Evolutionary conservation across 2,329 filamentous ascomycete species (phyloP), one percentile per base, ranked within the genome.

Genomic region (Aspergillus felis): DNA sequence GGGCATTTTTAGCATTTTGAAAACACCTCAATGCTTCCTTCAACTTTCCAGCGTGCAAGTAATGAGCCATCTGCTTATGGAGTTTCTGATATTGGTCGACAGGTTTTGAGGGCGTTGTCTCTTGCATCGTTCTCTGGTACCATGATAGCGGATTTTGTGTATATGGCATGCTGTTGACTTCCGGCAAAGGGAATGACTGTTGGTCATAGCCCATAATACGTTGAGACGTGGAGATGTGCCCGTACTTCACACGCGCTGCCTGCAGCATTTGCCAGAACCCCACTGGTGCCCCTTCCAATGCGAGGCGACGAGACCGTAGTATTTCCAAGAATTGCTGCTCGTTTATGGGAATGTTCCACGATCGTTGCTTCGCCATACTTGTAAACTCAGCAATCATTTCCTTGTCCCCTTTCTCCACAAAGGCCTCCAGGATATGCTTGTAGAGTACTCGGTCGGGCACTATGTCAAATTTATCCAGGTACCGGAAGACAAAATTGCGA

Each of bases 231-330:
- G 73, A 62, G 27, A 68, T 62, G 50, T 70, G 64, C 9, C 68
- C 66, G 51, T 71, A 65, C 49, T 72, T 68, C 17, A 67, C 60
- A 49, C 72, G 70, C 9, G 74, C 72, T 8, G 73, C 70, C 51
- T 74, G 72, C 24, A 76, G 65, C 72, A 77, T 73, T 47, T 73
- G 68, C 74, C 74, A 77, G 51, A 75, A 66, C 4, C 75, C 73
- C 17, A 71, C 67, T 1, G 73, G 72, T 6, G 67, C 66, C 17
- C 68, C 63, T 57, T 74, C 69, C 54, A 72, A 68, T 49, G 71
- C 65, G n/a, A 70, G 59, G 12, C 68, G 71, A 22, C 72, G 71
- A n/a, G 56, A 57, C 20, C 68, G 70, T n/a, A 77, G 32, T n/a
- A 72, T 65, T 10, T 71, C 66, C 35, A 70, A 28, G 35, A 75